A percentile compares a stretch with the other conserved stretches of the same genome.
Conservation (phyloP, 2,329 filamentous ascomycete species). For the Endoconidiophora laricicola region DNA sequence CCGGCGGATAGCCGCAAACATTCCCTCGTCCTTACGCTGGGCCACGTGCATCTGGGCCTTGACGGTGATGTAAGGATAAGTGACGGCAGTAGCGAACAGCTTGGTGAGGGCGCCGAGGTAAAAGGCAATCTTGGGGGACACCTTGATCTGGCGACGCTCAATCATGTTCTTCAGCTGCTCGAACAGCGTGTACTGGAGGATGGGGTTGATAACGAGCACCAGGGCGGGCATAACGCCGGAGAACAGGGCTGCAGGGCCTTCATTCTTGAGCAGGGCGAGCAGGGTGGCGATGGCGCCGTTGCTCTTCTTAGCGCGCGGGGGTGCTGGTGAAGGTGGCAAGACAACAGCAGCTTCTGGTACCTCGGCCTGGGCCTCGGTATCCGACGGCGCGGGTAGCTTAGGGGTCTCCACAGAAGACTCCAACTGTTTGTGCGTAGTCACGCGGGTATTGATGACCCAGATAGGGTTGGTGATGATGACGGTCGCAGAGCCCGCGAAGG, state of each 20-base stretch:
- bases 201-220: conserved; percentile 92
- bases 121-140: conserved; percentile 79
- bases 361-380: conserved; percentile 25
- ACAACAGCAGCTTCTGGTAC: conserved; percentile 20
- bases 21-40: conserved; percentile 57
- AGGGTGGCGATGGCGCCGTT: conserved; percentile 70
- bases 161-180: conserved; percentile 91
- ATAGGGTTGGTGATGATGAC: conserved; percentile 96
- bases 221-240: conserved; percentile 83
- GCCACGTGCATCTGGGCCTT: conserved; percentile 97
- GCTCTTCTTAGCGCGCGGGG: conserved; percentile 26
- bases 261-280: conserved; percentile 60
- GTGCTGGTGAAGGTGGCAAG: conserved; percentile 22
- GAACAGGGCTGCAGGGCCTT: conserved; percentile 75
- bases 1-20: conserved; percentile 58
- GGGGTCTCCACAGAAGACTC: conserved; percentile 13
- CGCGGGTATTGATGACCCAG: conserved; percentile 97
- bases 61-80: conserved; percentile 96
- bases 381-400: conserved; percentile 16
- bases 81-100: conserved; percentile 81
- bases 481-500: conserved; percentile 82
- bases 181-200: conserved; percentile 95
- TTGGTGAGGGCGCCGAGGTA: conserved; percentile 86
- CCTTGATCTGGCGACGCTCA: conserved; percentile 47
- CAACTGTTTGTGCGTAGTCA: conserved; percentile 61